Percentiles rank a stretch among this genome's conserved stretches.
Evolutionary conservation across 2,329 filamentous ascomycete genomes (phyloP).

Genomic region (Lachnellula willkommii): DNA sequence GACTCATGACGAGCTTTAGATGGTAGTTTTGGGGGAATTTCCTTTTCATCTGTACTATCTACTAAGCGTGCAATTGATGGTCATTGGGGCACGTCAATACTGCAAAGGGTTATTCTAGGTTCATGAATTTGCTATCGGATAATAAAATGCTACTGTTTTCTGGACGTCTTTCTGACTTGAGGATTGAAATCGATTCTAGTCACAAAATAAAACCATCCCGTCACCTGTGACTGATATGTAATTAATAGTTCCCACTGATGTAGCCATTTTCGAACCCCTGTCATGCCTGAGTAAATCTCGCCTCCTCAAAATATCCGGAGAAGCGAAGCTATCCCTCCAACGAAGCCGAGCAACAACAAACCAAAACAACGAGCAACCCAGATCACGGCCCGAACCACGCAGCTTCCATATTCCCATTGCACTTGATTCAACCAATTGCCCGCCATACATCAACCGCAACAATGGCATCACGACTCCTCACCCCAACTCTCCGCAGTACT

Average conservation of each 20-base stretch:
- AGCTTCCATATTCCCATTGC: too few species aligned
- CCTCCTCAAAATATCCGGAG: background rate
- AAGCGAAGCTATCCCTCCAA: background rate
- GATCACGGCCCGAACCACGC: background rate
- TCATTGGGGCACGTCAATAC: slow-evolving; percentile 4
- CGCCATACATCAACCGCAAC: background rate
- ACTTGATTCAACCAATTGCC: background rate
- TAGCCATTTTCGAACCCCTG: too few species aligned
- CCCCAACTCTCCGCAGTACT: slow-evolving; percentile 30
- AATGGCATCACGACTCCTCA: slow-evolving; percentile 42
- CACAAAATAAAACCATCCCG: too few species aligned
- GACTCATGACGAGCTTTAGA: slow-evolving; percentile 73
- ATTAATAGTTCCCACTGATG: background rate
- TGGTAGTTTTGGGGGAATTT: slow-evolving; percentile 13
- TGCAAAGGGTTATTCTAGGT: slow-evolving; percentile 4
- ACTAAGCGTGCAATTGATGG: slow-evolving; percentile 9
- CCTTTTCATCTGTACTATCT: slow-evolving; percentile 25
- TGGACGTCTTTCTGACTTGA: background rate
- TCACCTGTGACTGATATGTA: too few species aligned
- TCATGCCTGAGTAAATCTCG: background rate
- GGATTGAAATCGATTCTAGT: background rate
- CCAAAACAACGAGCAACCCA: background rate
- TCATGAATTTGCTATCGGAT: slow-evolving; percentile 9
- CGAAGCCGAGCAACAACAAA: background rate
- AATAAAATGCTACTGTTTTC: slow-evolving; percentile 5